Evolutionary conservation across 192 early-diverging fungal genomes (phyloP).

Genomic region (Mortierella hygrophila): DNA sequence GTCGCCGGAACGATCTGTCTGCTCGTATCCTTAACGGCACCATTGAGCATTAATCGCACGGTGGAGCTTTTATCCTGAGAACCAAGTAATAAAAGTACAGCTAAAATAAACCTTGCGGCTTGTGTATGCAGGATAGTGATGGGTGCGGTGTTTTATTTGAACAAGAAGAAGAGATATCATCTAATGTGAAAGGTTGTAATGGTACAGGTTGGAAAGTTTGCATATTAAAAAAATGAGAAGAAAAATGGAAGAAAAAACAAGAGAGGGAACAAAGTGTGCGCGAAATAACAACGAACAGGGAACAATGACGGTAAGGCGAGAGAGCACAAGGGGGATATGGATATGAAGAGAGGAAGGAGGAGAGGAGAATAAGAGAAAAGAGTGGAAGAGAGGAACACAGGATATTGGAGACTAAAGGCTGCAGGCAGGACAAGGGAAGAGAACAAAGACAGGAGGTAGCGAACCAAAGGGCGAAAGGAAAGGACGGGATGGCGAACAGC

Average conservation of each 20-base stretch:
- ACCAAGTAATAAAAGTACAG: not conserved
- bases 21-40: slow-evolving; percentile 62
- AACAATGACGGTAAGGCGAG: not conserved
- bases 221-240: not conserved
- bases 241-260: not conserved
- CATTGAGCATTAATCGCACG: slow-evolving; percentile 44
- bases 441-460: not conserved
- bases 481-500: not conserved
- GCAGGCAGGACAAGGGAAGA: not conserved
- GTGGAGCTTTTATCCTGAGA: not conserved
- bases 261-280: not conserved
- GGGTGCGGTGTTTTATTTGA: slow-evolving; percentile 10
- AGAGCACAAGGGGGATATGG: not conserved
- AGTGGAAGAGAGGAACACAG: not conserved
- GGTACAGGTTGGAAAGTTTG: slow-evolving; percentile 23
- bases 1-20: slow-evolving; percentile 56
- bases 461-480: not conserved
- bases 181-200: slow-evolving; percentile 9
- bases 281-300: not conserved
- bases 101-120: not conserved
- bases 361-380: not conserved
- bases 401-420: no score
- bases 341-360: not conserved
- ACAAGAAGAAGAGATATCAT: not conserved
- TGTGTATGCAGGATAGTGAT: not conserved